phyloP scores from a whole-genome alignment of 2,329 filamentous ascomycete genomes.

The Penicillium sp. region DNA sequence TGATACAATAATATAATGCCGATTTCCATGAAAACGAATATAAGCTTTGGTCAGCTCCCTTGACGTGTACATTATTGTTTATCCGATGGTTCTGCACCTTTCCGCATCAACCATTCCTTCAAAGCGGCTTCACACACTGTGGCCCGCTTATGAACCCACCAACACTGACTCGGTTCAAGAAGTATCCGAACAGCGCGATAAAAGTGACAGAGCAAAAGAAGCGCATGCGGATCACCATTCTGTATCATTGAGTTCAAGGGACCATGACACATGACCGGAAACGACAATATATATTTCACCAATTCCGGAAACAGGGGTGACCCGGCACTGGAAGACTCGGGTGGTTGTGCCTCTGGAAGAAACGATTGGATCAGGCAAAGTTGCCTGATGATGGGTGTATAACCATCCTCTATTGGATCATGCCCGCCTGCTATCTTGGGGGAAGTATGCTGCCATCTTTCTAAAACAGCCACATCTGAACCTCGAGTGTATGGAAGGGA shows the following conservation, averaged over 20 bases:
- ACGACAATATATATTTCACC: slow-evolving; percentile 2
- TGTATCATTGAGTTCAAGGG: slow-evolving; percentile 8
- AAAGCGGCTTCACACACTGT: slow-evolving; percentile 1
- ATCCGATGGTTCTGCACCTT: background rate
- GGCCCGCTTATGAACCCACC: slow-evolving; percentile 12
- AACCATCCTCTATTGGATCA: background rate
- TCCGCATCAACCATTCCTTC: slow-evolving; percentile 1
- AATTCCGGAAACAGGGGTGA: background rate
- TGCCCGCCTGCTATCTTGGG: background rate
- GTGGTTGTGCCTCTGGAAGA: slow-evolving; percentile 4
- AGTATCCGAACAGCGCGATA: slow-evolving; percentile 12
- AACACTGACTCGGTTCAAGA: background rate
- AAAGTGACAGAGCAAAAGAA: slow-evolving; percentile 9
- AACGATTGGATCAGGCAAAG: slow-evolving; percentile 10
- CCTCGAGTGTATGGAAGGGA: background rate
- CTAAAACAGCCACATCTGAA: background rate
- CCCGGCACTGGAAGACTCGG: background rate
- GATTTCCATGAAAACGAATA: background rate
- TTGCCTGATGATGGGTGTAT: slow-evolving; percentile 3
- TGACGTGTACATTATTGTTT: background rate
- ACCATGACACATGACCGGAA: slow-evolving; percentile 9
- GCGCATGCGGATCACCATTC: slow-evolving; percentile 1
- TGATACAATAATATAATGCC: background rate
- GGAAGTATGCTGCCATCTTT: background rate
- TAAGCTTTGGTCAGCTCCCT: no score